Percentiles rank a stretch among this genome's conserved stretches.
Evolutionary conservation across 2,329 filamentous ascomycete genomes (phyloP).

Genomic region (Penicillium paneum): DNA sequence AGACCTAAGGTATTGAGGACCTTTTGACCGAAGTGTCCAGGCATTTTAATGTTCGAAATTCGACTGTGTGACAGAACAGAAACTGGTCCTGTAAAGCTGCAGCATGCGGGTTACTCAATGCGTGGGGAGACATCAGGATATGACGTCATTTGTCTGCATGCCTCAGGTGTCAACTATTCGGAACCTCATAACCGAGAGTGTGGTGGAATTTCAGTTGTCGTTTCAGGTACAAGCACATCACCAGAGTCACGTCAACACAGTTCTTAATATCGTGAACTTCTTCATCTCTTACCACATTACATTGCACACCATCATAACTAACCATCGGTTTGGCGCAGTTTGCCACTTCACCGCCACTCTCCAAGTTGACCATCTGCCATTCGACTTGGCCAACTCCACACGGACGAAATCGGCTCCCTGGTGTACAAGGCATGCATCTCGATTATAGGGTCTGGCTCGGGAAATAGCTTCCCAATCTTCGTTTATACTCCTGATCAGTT

Average conservation of each 20-base stretch:
- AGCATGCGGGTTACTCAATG: not conserved
- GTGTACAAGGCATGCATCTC: not conserved
- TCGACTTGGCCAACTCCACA: not conserved
- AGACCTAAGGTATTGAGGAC: conserved; percentile 31
- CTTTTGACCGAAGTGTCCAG: conserved; percentile 32
- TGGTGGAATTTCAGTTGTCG: not conserved
- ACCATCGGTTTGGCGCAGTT: not conserved
- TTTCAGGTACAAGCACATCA: not conserved
- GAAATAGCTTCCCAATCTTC: not conserved
- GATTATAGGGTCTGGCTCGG: not conserved
- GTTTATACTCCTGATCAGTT: not conserved
- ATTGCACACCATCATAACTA: not conserved
- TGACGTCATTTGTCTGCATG: not conserved
- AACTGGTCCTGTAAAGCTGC: not conserved
- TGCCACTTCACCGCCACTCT: not conserved
- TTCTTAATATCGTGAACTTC: too few species aligned
- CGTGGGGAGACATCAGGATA: not conserved
- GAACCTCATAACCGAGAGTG: too few species aligned
- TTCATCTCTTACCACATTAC: not conserved
- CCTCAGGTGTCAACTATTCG: not conserved
- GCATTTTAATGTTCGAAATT: conserved; percentile 16
- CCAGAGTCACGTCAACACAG: not conserved
- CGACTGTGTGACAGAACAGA: not conserved
- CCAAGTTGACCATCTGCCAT: not conserved
- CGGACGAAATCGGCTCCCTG: not conserved